Evolutionary conservation across 768 basidiomycete species (phyloP).

Genomic region (Phanerochaete carnosa): DNA sequence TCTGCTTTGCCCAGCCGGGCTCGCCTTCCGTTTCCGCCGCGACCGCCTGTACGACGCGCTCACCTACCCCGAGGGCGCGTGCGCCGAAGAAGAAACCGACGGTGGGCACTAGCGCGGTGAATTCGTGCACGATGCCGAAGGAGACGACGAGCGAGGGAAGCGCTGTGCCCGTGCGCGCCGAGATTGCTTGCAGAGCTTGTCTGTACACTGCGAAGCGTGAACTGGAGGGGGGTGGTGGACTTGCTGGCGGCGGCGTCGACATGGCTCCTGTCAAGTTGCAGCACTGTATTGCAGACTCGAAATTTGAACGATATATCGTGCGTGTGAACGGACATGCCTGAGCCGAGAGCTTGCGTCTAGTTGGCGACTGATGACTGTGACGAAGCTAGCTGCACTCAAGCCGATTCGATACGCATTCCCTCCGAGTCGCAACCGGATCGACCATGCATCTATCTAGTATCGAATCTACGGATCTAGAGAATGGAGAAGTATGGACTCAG

Average conservation of each 20-base stretch:
- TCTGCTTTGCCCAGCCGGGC: constrained; percentile 39
- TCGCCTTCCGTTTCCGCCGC: constrained; percentile 6
- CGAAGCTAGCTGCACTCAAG: not conserved
- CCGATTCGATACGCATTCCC: not conserved
- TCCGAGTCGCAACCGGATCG: not conserved
- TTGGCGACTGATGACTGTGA: not conserved
- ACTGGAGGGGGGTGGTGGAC: not conserved
- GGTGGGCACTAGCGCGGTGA: constrained; percentile 78
- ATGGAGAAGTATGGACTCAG: not conserved
- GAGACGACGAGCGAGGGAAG: constrained; percentile 74
- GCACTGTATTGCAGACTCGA: too few species aligned
- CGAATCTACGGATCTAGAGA: not conserved
- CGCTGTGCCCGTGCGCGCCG: constrained; percentile 69
- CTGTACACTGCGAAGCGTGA: constrained; percentile 45
- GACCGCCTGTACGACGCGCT: constrained; percentile 46
- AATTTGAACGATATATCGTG: not conserved
- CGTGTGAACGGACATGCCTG: not conserved
- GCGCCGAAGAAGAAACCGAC: constrained; percentile 72
- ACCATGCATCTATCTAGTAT: not conserved
- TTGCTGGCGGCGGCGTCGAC: constrained; percentile 14
- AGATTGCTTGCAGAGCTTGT: constrained; percentile 53
- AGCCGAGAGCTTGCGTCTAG: not conserved
- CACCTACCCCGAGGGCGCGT: constrained; percentile 65
- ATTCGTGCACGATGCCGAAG: constrained; percentile 81
- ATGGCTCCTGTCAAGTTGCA: constrained; percentile 9